Evolutionary conservation across 1,284 basidiomycete genomes (phyloP).

Genomic region (Erythrobasidium hasegawianum): DNA sequence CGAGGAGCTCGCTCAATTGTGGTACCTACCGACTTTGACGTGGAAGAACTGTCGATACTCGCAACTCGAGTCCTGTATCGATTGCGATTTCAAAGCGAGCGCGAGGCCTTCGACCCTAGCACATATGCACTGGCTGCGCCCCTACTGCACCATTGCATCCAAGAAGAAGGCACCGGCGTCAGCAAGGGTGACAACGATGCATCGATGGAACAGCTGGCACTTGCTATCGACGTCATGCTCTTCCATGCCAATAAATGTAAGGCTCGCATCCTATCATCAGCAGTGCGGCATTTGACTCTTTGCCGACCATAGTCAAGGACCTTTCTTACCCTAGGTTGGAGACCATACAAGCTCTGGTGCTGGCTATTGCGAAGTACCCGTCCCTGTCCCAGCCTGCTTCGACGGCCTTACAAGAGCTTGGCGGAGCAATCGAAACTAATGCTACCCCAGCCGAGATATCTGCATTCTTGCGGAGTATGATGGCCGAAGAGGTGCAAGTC

Average conservation of each 20-base stretch:
- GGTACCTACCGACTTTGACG: slow-evolving; percentile 67
- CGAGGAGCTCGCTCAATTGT: slow-evolving; percentile 63
- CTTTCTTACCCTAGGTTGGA: slow-evolving; percentile 66
- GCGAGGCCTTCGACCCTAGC: slow-evolving; percentile 73
- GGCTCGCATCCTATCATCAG: no score
- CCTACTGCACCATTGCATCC: slow-evolving; percentile 67
- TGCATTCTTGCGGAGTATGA: slow-evolving; percentile 67
- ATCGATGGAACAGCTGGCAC: slow-evolving; percentile 78
- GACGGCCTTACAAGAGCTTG: slow-evolving; percentile 74
- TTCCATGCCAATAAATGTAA: slow-evolving; percentile 81
- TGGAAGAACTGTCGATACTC: slow-evolving; percentile 69
- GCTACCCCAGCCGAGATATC: slow-evolving; percentile 63
- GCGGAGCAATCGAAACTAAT: slow-evolving; percentile 70
- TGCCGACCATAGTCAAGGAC: slow-evolving; percentile 62
- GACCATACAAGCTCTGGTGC: slow-evolving; percentile 68
- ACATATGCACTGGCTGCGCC: slow-evolving; percentile 81
- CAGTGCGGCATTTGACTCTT: no score
- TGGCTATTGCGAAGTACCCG: slow-evolving; percentile 72
- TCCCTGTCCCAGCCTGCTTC: slow-evolving; percentile 82
- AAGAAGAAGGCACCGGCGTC: slow-evolving; percentile 64
- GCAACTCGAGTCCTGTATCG: slow-evolving; percentile 83
- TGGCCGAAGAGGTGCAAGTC: slow-evolving; percentile 84
- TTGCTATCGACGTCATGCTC: slow-evolving; percentile 77
- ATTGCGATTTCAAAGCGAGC: slow-evolving; percentile 74
- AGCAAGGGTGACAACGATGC: slow-evolving; percentile 63